Evolutionary conservation across 1,284 basidiomycete genomes (phyloP).

Genomic region (Gomphus bonarii): DNA sequence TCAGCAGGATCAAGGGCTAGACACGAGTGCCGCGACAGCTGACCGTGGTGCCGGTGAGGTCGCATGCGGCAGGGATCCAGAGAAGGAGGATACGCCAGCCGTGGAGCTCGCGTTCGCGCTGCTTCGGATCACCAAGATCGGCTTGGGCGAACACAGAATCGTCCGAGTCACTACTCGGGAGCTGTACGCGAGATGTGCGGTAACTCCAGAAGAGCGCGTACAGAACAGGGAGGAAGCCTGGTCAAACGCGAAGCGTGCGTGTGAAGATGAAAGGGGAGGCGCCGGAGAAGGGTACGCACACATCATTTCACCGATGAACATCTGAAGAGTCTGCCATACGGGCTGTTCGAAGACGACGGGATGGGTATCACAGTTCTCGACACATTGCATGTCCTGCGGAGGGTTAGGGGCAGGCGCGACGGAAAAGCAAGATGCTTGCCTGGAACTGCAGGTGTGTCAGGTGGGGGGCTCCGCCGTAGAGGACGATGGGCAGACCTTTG

Average conservation of each 20-base stretch:
- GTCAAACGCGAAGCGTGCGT: conserved; percentile 14
- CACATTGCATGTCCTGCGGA: conserved; percentile 84
- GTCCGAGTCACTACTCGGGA: conserved; percentile 38
- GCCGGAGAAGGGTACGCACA: conserved; percentile 42
- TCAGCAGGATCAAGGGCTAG: conserved; percentile 12
- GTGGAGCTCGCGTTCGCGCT: conserved; percentile 39
- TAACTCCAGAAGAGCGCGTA: conserved; percentile 46
- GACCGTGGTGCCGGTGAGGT: conserved; percentile 82
- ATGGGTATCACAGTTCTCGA: conserved; percentile 74
- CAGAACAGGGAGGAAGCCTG: conserved; percentile 77
- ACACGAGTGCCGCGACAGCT: conserved; percentile 19
- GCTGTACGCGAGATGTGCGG: conserved; percentile 40
- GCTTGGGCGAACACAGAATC: conserved; percentile 32
- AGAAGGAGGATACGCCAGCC: conserved; percentile 69
- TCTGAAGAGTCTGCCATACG: conserved; percentile 89
- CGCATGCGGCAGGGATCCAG: conserved; percentile 82
- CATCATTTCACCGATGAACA: conserved; percentile 90
- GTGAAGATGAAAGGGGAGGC: conserved; percentile 11
- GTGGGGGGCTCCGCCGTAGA: conserved; percentile 1
- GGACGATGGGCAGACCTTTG: conserved; percentile 21
- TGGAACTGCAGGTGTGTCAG: conserved; percentile 29
- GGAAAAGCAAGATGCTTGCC: conserved; percentile 25
- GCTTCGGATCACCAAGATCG: conserved; percentile 21
- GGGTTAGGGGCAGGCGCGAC: neutral
- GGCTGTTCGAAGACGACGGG: conserved; percentile 81